Conservation (phyloP, 1,139 yeast genomes). For the Suhomyces chickasaworum region DNA sequence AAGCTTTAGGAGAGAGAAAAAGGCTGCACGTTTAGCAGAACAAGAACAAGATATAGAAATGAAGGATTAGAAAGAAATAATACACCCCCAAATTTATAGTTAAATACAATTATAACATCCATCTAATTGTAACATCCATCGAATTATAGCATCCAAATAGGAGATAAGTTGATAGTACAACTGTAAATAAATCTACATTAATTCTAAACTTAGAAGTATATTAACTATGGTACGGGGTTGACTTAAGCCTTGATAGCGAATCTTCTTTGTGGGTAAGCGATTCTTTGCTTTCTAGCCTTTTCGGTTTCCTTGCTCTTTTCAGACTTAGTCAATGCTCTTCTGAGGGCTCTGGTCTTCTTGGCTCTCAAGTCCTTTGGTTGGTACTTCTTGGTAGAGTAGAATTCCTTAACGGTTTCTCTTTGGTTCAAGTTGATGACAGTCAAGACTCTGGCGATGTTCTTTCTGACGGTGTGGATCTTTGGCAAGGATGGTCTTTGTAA, state of each 20-base stretch:
- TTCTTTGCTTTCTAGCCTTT: slow-evolving; percentile 88
- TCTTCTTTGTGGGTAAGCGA: slow-evolving; percentile 98
- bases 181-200: neutral
- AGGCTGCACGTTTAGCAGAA: slow-evolving; percentile 18
- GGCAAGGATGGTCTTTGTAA: slow-evolving; percentile 88
- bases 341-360: slow-evolving; percentile 99
- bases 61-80: slow-evolving; percentile 11
- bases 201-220: slow-evolving; percentile 12
- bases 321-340: slow-evolving; percentile 91
- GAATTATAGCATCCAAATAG: too few relatives aligned
- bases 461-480: slow-evolving; percentile 95
- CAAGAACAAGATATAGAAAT: slow-evolving; percentile 23
- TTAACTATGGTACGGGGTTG: slow-evolving; percentile 16
- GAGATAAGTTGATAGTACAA: neutral
- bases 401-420: slow-evolving; percentile 93
- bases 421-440: slow-evolving; percentile 96
- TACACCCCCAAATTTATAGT: neutral
- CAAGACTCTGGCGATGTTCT: slow-evolving; percentile 97
- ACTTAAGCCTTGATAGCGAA: slow-evolving; percentile 96
- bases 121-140: too few relatives aligned
- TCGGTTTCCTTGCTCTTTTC: slow-evolving; percentile 83
- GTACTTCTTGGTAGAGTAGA: slow-evolving; percentile 96
- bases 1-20: slow-evolving; percentile 53
- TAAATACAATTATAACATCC: too few relatives aligned
- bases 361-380: slow-evolving; percentile 99